Evolutionary conservation across 2,329 filamentous ascomycete species (phyloP).

Genomic region (Dendryphion nanum): DNA sequence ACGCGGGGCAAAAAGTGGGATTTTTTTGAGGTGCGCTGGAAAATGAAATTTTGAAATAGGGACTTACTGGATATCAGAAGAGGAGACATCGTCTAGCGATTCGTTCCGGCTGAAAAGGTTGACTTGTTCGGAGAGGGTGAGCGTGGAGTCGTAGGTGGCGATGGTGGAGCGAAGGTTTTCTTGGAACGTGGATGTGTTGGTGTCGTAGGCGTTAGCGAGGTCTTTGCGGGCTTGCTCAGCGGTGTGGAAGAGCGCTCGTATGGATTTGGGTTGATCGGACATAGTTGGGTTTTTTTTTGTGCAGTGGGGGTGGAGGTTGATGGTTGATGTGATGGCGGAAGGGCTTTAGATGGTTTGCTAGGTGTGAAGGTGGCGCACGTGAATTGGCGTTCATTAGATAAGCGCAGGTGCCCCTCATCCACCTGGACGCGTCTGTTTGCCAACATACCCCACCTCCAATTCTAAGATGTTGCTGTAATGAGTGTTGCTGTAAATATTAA

Average conservation of each 20-base stretch:
- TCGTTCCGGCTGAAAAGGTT: conserved; percentile 92
- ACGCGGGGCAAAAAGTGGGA: not conserved
- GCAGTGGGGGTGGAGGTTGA: conserved; percentile 1
- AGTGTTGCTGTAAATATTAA: too few relatives aligned
- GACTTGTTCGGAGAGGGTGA: conserved; percentile 65
- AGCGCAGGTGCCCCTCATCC: too few relatives aligned
- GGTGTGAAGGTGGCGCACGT: too few relatives aligned
- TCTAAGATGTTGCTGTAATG: too few relatives aligned
- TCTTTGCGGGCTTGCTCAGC: conserved; percentile 56
- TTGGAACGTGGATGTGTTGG: conserved; percentile 64
- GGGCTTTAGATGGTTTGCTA: too few relatives aligned
- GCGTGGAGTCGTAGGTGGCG: conserved; percentile 69
- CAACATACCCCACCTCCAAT: too few relatives aligned
- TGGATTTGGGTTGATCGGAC: conserved; percentile 52
- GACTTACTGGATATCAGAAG: conserved; percentile 72
- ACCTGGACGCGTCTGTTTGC: too few relatives aligned
- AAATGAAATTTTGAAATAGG: too few relatives aligned
- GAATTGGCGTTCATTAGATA: too few relatives aligned
- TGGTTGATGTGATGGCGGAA: too few relatives aligned
- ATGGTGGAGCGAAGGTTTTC: conserved; percentile 67
- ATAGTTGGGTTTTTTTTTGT: conserved; percentile 22
- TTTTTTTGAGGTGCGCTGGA: too few relatives aligned
- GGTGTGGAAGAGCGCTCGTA: conserved; percentile 54
- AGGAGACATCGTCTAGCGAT: conserved; percentile 79
- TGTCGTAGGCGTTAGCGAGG: conserved; percentile 64